Evolutionary conservation across 2,329 filamentous ascomycete genomes (phyloP).

Genomic region (Botrytis hyacinthi): DNA sequence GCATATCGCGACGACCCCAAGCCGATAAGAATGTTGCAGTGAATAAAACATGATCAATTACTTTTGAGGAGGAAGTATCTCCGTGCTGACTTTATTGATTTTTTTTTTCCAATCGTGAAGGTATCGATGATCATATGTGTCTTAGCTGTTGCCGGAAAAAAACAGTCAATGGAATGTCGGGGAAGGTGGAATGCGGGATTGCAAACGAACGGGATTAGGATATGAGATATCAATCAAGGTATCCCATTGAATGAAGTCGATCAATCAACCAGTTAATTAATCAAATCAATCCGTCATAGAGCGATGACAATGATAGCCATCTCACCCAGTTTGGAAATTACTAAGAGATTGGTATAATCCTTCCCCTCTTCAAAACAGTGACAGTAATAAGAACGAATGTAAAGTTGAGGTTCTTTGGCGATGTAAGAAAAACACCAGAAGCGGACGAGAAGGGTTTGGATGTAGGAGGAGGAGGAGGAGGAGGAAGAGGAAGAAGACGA

Average conservation of each 20-base stretch:
- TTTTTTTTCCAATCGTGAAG: neutral
- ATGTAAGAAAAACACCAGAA: neutral
- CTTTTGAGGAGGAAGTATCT: constrained; percentile 15
- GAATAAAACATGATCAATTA: constrained; percentile 24
- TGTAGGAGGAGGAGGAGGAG: neutral
- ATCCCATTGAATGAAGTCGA: constrained; percentile 31
- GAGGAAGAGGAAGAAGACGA: neutral
- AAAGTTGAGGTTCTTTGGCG: neutral
- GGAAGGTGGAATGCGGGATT: constrained; percentile 25
- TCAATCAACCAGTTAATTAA: constrained; percentile 12
- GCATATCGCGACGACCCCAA: constrained; percentile 29
- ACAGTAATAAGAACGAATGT: constrained; percentile 6
- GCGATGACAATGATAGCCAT: constrained; percentile 8
- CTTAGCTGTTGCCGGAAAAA: constrained; percentile 19
- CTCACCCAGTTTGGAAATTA: neutral
- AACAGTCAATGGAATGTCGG: constrained; percentile 18
- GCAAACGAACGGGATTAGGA: constrained; percentile 20
- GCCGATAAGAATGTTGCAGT: constrained; percentile 27
- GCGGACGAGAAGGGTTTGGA: neutral
- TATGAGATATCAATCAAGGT: constrained; percentile 32
- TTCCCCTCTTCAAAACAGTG: neutral
- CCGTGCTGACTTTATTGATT: neutral
- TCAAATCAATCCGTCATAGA: constrained; percentile 9
- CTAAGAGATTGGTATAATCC: constrained; percentile 10
- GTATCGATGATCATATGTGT: constrained; percentile 15